A percentile compares a stretch with the other conserved stretches of the same genome.
Conservation (phyloP, 1,139 yeast species). For the Schwanniomyces etchellsii region DNA sequence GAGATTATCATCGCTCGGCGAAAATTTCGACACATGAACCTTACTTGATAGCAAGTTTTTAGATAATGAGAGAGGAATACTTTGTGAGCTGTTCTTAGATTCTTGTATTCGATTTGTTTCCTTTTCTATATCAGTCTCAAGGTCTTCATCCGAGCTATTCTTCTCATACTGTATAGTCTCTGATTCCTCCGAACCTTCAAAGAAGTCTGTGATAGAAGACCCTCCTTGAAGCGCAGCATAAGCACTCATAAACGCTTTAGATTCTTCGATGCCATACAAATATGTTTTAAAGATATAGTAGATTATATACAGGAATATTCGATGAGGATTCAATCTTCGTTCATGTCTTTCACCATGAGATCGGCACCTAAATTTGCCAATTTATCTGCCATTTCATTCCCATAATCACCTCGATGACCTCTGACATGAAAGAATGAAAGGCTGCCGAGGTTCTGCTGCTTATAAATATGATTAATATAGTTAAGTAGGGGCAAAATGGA, state of each 20-base stretch:
- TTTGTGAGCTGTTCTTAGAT: neutral
- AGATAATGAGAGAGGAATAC: neutral
- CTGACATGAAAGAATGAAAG: conserved; percentile 52
- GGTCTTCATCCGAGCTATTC: conserved; percentile 22
- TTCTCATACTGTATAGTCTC: conserved; percentile 12
- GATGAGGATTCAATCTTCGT: too few relatives aligned
- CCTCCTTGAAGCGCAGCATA: conserved; percentile 41
- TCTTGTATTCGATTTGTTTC: neutral
- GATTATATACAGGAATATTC: neutral
- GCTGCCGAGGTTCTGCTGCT: conserved; percentile 21
- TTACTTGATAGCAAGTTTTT: neutral
- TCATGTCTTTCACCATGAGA: too few relatives aligned
- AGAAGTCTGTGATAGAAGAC: conserved; percentile 9
- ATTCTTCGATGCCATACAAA: neutral
- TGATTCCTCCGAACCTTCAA: conserved; percentile 9
- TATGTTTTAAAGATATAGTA: neutral
- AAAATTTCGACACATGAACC: conserved; percentile 24
- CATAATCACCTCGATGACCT: conserved; percentile 66
- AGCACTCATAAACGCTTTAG: conserved; percentile 38
- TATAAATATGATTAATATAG: conserved; percentile 22
- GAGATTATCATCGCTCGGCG: conserved; percentile 31
- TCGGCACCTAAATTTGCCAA: conserved; percentile 68
- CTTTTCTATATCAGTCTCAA: neutral
- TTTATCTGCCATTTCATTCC: conserved; percentile 74
- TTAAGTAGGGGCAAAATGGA: conserved; percentile 17